Conservation (phyloP, 1,139 yeast genomes). For the Hyphopichia wangnamkhiaoensis region DNA sequence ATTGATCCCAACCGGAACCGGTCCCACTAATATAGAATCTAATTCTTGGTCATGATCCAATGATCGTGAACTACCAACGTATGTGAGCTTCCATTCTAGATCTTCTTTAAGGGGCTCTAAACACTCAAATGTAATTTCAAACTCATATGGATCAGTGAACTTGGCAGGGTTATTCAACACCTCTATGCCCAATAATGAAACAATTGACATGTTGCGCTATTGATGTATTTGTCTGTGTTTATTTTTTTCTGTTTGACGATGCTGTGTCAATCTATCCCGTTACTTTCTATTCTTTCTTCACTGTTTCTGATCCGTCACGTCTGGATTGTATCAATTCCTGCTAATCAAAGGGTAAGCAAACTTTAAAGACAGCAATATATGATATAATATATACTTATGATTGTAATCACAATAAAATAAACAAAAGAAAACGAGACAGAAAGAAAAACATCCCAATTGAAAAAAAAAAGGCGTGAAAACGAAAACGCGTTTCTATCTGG, state of each 20-base stretch:
- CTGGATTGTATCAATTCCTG: neutral
- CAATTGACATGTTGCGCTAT: constrained; percentile 99
- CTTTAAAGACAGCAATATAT: neutral
- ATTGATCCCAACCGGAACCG: constrained; percentile 96
- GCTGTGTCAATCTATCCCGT: no score
- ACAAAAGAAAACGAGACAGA: no score
- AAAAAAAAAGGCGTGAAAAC: neutral
- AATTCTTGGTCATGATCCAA: constrained; percentile 95
- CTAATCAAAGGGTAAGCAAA: neutral
- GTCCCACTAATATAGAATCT: constrained; percentile 94
- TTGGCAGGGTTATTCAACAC: constrained; percentile 95
- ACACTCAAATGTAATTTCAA: constrained; percentile 96
- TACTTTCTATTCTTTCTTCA: no score
- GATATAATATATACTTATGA: no score
- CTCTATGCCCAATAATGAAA: constrained; percentile 86
- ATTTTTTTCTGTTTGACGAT: no score
- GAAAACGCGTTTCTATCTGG: constrained; percentile 1
- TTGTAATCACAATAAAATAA: no score
- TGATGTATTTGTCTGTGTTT: no score
- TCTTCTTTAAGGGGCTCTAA: constrained; percentile 91
- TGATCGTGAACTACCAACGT: constrained; percentile 93
- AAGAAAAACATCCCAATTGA: no score
- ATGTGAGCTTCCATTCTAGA: constrained; percentile 94
- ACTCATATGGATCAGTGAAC: constrained; percentile 90
- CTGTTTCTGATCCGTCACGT: neutral